Conservation (phyloP, 768 basidiomycete genomes). For the Imleria badia region DNA sequence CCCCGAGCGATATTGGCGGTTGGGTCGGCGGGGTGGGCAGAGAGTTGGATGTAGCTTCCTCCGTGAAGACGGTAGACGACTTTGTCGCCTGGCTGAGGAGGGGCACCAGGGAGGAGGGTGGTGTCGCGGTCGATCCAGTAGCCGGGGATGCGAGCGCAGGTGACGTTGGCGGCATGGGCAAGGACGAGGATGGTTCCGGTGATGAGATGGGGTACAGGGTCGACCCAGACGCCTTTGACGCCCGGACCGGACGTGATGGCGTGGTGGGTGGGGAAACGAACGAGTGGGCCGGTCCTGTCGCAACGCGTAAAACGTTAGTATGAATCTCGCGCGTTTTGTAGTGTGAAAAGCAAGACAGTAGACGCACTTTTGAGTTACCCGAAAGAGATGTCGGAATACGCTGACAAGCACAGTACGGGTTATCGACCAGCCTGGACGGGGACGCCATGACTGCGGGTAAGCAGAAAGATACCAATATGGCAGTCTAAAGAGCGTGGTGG, state of each 20-base stretch:
- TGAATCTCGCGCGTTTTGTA: background rate
- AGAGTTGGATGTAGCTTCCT: slow-evolving; percentile 26
- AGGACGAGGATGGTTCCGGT: slow-evolving; percentile 29
- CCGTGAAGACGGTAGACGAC: slow-evolving; percentile 37
- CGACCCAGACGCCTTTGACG: slow-evolving; percentile 36
- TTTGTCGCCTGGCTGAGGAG: slow-evolving; percentile 30
- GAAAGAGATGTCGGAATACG: slow-evolving; percentile 19
- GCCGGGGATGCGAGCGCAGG: slow-evolving; percentile 32
- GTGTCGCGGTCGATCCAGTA: slow-evolving; percentile 35
- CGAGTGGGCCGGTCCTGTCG: slow-evolving; percentile 19
- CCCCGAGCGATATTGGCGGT: slow-evolving; percentile 24
- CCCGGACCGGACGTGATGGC: slow-evolving; percentile 21
- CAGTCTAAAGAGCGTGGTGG: slow-evolving; percentile 21
- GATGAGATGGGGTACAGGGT: slow-evolving; percentile 33
- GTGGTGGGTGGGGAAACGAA: slow-evolving; percentile 20
- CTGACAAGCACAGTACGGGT: slow-evolving; percentile 20
- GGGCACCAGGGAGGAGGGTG: slow-evolving; percentile 14
- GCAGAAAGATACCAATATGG: slow-evolving; percentile 26
- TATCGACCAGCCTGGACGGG: slow-evolving; percentile 24
- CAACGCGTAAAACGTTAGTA: background rate
- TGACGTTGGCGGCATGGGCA: slow-evolving; percentile 30
- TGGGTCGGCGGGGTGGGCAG: slow-evolving; percentile 28
- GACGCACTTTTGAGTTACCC: slow-evolving; percentile 22
- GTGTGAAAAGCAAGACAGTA: background rate
- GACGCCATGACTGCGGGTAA: slow-evolving; percentile 23